Conservation (phyloP, 495 filamentous ascomycete genomes). For the Lophiostoma macrostomum region DNA sequence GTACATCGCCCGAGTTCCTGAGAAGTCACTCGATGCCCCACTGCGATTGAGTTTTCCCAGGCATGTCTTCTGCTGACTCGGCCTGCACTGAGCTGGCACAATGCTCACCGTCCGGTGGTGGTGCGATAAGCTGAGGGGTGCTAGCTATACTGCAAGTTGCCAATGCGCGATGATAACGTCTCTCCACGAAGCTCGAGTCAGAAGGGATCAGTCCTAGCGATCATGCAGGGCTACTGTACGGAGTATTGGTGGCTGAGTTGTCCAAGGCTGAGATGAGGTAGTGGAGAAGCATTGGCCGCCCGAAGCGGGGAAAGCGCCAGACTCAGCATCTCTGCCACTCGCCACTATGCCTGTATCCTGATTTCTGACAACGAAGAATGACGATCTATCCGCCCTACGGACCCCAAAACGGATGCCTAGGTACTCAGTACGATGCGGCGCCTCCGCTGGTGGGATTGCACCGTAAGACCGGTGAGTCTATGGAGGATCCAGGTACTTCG, state of each 20-base stretch:
- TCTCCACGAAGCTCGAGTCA: conserved; percentile 2
- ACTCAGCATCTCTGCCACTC: background rate
- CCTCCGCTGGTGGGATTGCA: too few species aligned
- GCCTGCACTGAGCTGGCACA: background rate
- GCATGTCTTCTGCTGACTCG: background rate
- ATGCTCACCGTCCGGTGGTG: conserved; percentile 3
- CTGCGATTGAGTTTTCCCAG: too few species aligned
- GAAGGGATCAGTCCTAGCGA: conserved; percentile 25
- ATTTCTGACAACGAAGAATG: background rate
- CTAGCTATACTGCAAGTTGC: background rate
- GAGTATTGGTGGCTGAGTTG: conserved; percentile 32
- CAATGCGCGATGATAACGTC: conserved; percentile 25
- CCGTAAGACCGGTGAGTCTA: too few species aligned
- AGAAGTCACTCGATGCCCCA: too few species aligned
- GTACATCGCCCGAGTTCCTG: too few species aligned
- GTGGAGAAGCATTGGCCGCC: background rate
- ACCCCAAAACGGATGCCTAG: too few species aligned
- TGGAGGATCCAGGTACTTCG: too few species aligned
- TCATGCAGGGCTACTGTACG: conserved; percentile 34
- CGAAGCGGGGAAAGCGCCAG: conserved; percentile 3
- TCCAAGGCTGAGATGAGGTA: conserved; percentile 24
- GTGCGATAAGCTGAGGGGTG: conserved; percentile 3
- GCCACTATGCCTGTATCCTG: too few species aligned
- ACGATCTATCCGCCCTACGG: too few species aligned
- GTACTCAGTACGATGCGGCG: too few species aligned